Evolutionary conservation across 2,329 filamentous ascomycete genomes (phyloP), one percentile per base, ranked within the genome.

Genomic region (Trichoderma asperellum): DNA sequence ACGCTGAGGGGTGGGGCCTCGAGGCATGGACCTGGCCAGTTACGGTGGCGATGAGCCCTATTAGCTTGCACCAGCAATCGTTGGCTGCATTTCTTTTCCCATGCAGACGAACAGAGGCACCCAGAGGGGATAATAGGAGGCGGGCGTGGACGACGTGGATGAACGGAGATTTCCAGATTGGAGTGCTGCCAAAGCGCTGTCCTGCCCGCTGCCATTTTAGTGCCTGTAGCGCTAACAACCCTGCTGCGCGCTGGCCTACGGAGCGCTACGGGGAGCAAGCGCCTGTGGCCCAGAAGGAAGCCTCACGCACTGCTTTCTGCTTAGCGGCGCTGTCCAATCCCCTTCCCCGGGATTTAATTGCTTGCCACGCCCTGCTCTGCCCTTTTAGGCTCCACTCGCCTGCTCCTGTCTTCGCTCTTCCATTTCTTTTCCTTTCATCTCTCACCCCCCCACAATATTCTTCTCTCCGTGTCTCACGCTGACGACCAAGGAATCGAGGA

Each of bases 281-380:
- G 18, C 53, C 47, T 29, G 24, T 55, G 29, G 53, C 14, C 40
- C 53, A 56, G 53, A 56, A 56, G 53, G 53, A 56, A 56, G 53
- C 53, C 53, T 56, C 53, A 10, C 27, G 27, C 53, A n/a, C 29
- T 32, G 53, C 16, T 58, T 55, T 37, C 16, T 32, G 53, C 27
- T 58, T 55, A 58, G 55, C 55, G 55, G 55, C 12, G 37, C 56
- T 55, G 43, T 14, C 65, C 57, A 68, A 61, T 68, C 65, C 65
- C 65, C 65, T 68, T 49, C 57, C 65, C 57, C 65, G 65, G 65
- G 57, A 61, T 68, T 59, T 61, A 55, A 56, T 49, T 66, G 60
- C 61, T 34, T 55, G 49, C 35, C 49, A 37, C 56, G 52, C 61
- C 47, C 63, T 67, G 37, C 55, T 58, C 47, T 27, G 53, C 58